These are phyloP conservation scores for Vigna hirtella DNA, from an alignment of 306 rosid genomes.

Conservation along the genomic window DNA sequence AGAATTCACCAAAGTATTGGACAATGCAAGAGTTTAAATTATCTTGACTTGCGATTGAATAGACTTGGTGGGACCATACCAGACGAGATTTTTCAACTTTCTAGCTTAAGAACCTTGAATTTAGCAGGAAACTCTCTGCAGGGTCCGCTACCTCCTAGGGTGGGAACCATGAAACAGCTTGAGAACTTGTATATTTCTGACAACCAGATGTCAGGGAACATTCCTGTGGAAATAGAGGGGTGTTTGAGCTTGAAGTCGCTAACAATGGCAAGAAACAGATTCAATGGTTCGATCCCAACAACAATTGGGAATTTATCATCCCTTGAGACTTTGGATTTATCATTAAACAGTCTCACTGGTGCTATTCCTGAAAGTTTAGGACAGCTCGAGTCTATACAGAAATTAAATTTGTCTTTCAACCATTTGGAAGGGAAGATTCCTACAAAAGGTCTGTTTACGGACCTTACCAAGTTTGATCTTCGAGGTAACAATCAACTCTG, in stretches of 20 bases:
- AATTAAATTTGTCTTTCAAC: conserved; percentile 54
- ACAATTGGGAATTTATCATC: conserved; percentile 40
- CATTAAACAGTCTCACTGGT: conserved; percentile 55
- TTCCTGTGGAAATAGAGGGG: conserved; percentile 10
- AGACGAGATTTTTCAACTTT: conserved; percentile 46
- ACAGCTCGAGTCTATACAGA: conserved; percentile 33
- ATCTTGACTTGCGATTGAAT: conserved; percentile 26
- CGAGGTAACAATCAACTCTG: conserved; percentile 51
- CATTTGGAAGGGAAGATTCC: conserved; percentile 56
- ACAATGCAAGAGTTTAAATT: conserved; percentile 19
- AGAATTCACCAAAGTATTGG: conserved; percentile 46
- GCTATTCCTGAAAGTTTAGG: conserved; percentile 48
- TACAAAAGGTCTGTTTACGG: conserved; percentile 43
- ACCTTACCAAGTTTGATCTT: conserved; percentile 45
- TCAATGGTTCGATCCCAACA: conserved; percentile 49
- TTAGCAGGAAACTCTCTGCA: conserved; percentile 39
- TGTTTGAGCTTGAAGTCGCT: conserved; percentile 35
- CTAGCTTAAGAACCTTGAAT: conserved; percentile 21
- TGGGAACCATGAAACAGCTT: conserved; percentile 49
- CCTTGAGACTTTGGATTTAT: conserved; percentile 49
- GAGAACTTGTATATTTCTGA: conserved; percentile 22
- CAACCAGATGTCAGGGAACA: conserved; percentile 47
- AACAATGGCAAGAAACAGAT: conserved; percentile 46
- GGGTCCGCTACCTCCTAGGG: conserved; percentile 43
- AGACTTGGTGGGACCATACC: conserved; percentile 53